Base-by-base conservation (phyloP, 164 flowering plant genomes). In the Macadamia integrifolia region DNA sequence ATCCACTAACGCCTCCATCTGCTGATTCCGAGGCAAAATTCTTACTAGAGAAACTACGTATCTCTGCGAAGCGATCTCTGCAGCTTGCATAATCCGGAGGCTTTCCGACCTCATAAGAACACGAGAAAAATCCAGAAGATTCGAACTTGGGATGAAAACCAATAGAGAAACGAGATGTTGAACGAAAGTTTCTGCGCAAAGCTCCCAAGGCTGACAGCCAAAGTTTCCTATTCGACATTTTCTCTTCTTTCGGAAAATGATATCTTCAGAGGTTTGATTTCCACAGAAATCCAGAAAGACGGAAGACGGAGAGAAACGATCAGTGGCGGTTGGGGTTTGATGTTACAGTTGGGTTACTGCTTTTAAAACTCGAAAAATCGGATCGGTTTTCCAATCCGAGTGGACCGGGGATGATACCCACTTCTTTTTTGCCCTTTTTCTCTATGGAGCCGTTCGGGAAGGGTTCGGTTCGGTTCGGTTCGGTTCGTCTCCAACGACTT, bases 11-110 rank as follows among this genome's bases (percentile, higher is more conserved):
- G 30, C 42, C 53, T 28, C 52, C 66, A 63, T 53, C 74, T 2
- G 71, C 69, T 2, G 80, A 55, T 10, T 58, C 58, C 23, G 86
- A 72, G 70, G 70, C 72, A 75, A 73, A 81, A 56, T 29, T 15
- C 66, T 64, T 78, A 58, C 60, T 61, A 1, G 7, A 23, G 40
- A 72, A 7, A 23, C 32, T 40, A 42, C 53, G 66, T 58, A 43
- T 67, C 23, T 11, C 10, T 14, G 43, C 1, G 5, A 56, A 66
- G 28, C 29, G 50, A 18, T 53, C n/a, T 44, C 0, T 18, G 23
- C 4, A 58, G 17, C 58, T 64, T 6, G n/a, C 48, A 2, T 15
- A 48, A 70, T 32, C 62, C 58, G 61, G 46, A 64, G 58, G 64
- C 31, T 58, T 56, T 30, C 62, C 58, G 6, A 49, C 32, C 12